Percentiles rank a stretch among this genome's conserved stretches.
Conservation (phyloP, 148 eudicot genomes). For the Spergularia marina region DNA sequence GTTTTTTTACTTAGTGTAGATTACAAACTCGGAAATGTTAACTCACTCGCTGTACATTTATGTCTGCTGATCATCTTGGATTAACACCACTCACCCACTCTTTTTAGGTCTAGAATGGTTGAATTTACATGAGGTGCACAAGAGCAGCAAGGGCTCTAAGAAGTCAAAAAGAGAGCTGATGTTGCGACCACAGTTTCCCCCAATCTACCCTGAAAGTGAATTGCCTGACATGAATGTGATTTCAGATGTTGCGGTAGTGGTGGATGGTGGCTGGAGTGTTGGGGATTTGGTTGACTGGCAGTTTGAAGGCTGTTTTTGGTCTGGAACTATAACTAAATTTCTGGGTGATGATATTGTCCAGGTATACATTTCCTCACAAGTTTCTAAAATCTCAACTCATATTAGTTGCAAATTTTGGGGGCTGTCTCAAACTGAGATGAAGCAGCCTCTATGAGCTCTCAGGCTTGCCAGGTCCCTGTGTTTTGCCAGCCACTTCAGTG, state of each 20-base stretch:
- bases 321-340: constrained; percentile 55
- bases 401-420: background rate
- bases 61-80: background rate
- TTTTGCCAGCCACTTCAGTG: background rate
- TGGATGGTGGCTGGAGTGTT: constrained; percentile 57
- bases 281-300: constrained; percentile 84
- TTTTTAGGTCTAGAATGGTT: constrained; percentile 48
- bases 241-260: constrained; percentile 51
- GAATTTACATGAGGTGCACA: constrained; percentile 41
- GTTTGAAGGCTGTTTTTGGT: constrained; percentile 60
- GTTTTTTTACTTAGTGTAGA: background rate
- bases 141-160: constrained; percentile 17
- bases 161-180: constrained; percentile 44
- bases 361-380: constrained; percentile 36
- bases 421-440: background rate
- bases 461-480: constrained; percentile 9
- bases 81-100: constrained; percentile 3
- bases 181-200: constrained; percentile 76
- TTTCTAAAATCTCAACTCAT: background rate
- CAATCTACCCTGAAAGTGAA: constrained; percentile 37
- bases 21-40: background rate
- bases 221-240: constrained; percentile 34
- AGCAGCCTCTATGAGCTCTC: background rate
- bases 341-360: constrained; percentile 42
- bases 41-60: background rate